phyloP scores from a whole-genome alignment of 106 monocot species.

The Apostasia ramifera region DNA sequence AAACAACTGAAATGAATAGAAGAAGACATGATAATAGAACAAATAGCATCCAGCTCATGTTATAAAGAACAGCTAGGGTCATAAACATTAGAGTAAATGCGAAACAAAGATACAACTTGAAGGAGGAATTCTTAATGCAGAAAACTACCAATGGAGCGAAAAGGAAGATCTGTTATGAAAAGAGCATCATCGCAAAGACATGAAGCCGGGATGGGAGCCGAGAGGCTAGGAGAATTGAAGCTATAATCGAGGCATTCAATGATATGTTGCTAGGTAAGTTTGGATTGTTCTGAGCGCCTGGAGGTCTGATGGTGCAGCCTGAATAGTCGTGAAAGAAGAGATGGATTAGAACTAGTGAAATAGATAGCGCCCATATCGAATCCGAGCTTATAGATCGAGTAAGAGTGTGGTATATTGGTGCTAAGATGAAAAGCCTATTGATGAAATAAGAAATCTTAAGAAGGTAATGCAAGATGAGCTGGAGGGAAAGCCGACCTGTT shows the following conservation, averaged over 20 bases:
- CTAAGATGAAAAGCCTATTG: constrained; percentile 65
- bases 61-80: constrained; percentile 46
- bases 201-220: constrained; percentile 83
- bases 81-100: constrained; percentile 49
- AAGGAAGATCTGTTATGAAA: constrained; percentile 86
- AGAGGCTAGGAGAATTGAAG: constrained; percentile 84
- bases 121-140: constrained; percentile 66
- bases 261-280: constrained; percentile 66
- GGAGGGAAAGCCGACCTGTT: constrained; percentile 28
- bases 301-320: constrained; percentile 53
- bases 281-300: constrained; percentile 60
- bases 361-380: constrained; percentile 76
- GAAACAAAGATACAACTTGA: constrained; percentile 46
- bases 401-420: constrained; percentile 80
- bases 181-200: constrained; percentile 83
- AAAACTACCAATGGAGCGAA: constrained; percentile 65
- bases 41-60: constrained; percentile 61
- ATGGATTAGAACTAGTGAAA: constrained; percentile 66
- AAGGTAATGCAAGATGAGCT: constrained; percentile 42
- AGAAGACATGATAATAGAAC: constrained; percentile 46
- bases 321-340: constrained; percentile 95
- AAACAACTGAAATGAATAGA: constrained; percentile 61
- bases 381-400: constrained; percentile 93
- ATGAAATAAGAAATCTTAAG: constrained; percentile 77
- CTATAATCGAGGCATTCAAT: constrained; percentile 89